Conservation (phyloP, 192 early-diverging fungal species). For the Obelidium mucronatum region DNA sequence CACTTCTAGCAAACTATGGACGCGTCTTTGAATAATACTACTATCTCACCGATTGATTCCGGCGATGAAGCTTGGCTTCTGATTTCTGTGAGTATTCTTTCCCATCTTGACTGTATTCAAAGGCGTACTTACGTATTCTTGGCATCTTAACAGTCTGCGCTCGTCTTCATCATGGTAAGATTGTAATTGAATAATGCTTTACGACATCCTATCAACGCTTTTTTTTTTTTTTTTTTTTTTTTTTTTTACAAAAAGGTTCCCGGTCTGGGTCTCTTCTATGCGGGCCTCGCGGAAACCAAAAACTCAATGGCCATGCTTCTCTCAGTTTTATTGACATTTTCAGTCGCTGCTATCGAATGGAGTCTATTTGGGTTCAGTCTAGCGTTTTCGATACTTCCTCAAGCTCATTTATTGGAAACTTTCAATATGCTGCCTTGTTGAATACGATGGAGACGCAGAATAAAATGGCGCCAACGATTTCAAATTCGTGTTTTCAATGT, state of each 20-base stretch:
- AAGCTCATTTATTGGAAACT: conserved; percentile 79
- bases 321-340: conserved; percentile 69
- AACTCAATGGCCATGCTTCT: conserved; percentile 93
- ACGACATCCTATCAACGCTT: no score
- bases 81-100: not conserved
- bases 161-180: conserved; percentile 97
- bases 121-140: not conserved
- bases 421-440: conserved; percentile 74
- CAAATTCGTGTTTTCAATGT: not conserved
- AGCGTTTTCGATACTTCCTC: not conserved
- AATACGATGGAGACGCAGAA: conserved; percentile 35
- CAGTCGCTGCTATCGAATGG: conserved; percentile 64
- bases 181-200: no score
- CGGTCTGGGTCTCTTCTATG: conserved; percentile 95
- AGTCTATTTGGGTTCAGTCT: not conserved
- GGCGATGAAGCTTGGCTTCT: conserved; percentile 16
- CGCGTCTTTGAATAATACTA: no score
- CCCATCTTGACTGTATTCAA: not conserved
- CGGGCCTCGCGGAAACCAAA: conserved; percentile 92
- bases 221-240: no score
- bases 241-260: no score
- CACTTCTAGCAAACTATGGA: no score
- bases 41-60: not conserved
- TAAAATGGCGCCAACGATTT: not conserved
- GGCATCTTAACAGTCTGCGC: conserved; percentile 58